A percentile compares a stretch with the other conserved stretches of the same genome.
phyloP scores from a whole-genome alignment of 192 early-diverging fungal species.

The Chytriomyces confervae region DNA sequence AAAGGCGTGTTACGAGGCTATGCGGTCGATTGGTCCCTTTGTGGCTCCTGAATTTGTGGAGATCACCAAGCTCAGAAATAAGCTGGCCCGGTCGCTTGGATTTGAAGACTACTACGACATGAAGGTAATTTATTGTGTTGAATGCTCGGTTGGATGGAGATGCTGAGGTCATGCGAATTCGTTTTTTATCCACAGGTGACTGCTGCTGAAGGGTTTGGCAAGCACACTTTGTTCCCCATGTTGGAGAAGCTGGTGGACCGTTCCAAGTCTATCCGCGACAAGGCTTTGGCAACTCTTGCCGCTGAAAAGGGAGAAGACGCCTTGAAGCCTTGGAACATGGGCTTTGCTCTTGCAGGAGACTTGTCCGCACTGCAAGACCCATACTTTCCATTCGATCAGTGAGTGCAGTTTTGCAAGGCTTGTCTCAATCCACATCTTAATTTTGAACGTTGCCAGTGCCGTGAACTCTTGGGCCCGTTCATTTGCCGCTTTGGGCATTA shows the following conservation, averaged over 20 bases:
- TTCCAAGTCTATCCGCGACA: conserved; percentile 35
- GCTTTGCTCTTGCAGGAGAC: conserved; percentile 34
- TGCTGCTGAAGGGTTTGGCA: conserved; percentile 46
- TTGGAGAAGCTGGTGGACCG: conserved; percentile 40
- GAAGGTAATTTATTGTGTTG: neutral
- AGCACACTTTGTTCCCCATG: conserved; percentile 42
- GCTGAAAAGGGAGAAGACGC: conserved; percentile 40
- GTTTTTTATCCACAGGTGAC: conserved; percentile 26
- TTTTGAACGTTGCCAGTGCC: conserved; percentile 1
- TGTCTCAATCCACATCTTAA: too few species aligned
- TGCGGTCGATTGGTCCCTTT: conserved; percentile 42
- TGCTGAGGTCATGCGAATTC: neutral
- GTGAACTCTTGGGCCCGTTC: conserved; percentile 43
- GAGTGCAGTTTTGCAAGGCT: too few species aligned
- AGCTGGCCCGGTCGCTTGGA: conserved; percentile 40
- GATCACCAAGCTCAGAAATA: conserved; percentile 45
- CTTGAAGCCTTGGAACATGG: conserved; percentile 42
- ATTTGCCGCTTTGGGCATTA: conserved; percentile 46
- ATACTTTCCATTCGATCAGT: conserved; percentile 10
- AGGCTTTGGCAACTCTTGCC: conserved; percentile 37
- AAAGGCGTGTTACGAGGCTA: conserved; percentile 38
- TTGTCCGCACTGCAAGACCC: conserved; percentile 28
- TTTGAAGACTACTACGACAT: conserved; percentile 45
- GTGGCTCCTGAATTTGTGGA: conserved; percentile 41
- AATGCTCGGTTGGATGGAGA: neutral